Percentiles rank a stretch among this genome's conserved stretches.
Evolutionary conservation across 2,329 filamentous ascomycete genomes (phyloP).

Genomic region (Phyllosticta ampelicida): DNA sequence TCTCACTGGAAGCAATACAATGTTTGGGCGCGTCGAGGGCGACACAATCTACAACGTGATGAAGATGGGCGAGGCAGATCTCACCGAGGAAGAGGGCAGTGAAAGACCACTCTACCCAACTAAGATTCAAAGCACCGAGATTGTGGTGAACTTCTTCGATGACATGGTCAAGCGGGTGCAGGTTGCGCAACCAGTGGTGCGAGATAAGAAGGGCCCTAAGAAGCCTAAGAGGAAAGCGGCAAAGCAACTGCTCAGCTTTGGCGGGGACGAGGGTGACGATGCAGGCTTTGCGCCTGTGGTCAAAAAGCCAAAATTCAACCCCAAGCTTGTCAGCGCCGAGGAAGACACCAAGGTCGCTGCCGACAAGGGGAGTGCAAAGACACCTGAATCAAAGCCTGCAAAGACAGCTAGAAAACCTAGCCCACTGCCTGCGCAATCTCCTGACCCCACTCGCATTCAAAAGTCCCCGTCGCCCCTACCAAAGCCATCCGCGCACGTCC

Average conservation of each 20-base stretch:
- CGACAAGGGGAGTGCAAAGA: neutral
- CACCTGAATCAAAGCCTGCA: neutral
- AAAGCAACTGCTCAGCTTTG: conserved; percentile 71
- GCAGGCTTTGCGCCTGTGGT: conserved; percentile 46
- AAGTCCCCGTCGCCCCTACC: conserved; percentile 1
- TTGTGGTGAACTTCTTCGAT: conserved; percentile 71
- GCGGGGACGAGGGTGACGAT: conserved; percentile 49
- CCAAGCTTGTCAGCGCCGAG: conserved; percentile 53
- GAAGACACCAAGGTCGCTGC: conserved; percentile 18
- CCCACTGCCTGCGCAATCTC: neutral
- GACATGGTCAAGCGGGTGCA: conserved; percentile 64
- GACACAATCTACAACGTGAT: conserved; percentile 94
- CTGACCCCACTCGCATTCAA: neutral
- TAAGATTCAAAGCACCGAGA: conserved; percentile 62
- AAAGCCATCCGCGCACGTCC: neutral
- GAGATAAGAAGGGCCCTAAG: conserved; percentile 36
- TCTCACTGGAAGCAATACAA: conserved; percentile 77
- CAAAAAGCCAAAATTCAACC: conserved; percentile 72
- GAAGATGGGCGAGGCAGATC: conserved; percentile 82
- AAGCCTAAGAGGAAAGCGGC: conserved; percentile 58
- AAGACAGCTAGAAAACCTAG: neutral
- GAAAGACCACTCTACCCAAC: conserved; percentile 81
- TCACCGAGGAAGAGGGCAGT: conserved; percentile 61
- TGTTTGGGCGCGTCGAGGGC: conserved; percentile 85
- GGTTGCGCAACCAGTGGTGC: conserved; percentile 40